These are phyloP conservation scores for Dactylellina parvicollis DNA, from an alignment of 2,329 filamentous ascomycete genomes.

Conservation along the genomic window DNA sequence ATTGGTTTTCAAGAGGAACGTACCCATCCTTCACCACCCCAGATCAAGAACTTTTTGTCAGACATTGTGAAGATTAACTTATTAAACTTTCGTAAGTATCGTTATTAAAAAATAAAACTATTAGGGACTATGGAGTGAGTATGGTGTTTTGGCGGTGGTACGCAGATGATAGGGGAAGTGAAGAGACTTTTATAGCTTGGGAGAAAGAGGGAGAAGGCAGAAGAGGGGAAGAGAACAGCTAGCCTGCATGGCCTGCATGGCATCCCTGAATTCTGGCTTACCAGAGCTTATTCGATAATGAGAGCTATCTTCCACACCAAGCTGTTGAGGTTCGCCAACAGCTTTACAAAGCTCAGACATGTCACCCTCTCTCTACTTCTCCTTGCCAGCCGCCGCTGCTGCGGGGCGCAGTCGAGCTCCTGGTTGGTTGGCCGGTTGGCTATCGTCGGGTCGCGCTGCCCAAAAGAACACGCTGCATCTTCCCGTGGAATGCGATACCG, in stretches of 20 bases:
- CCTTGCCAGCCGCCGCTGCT: not conserved
- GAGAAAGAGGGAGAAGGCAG: not conserved
- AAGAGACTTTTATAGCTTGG: not conserved
- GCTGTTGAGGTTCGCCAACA: not conserved
- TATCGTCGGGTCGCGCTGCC: not conserved
- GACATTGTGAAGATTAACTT: conserved; percentile 39
- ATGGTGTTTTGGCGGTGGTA: not conserved
- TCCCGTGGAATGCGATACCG: too few species aligned
- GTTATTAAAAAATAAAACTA: not conserved
- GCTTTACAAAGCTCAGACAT: conserved; percentile 28
- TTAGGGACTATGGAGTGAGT: not conserved
- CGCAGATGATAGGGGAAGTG: not conserved
- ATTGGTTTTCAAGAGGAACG: conserved; percentile 23
- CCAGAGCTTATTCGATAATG: conserved; percentile 34
- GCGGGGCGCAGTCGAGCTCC: conserved; percentile 1
- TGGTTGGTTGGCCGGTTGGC: conserved; percentile 1
- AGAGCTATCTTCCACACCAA: not conserved
- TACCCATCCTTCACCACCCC: conserved; percentile 68
- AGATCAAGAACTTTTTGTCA: conserved; percentile 69
- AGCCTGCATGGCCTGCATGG: not conserved
- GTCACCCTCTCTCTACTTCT: not conserved
- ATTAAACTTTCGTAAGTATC: conserved; percentile 17
- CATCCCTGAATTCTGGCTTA: conserved; percentile 30
- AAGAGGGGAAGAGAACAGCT: conserved; percentile 35
- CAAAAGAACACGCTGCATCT: too few species aligned